Conservation (phyloP, 495 filamentous ascomycete species). For the Aspergillus nidulans region DNA sequence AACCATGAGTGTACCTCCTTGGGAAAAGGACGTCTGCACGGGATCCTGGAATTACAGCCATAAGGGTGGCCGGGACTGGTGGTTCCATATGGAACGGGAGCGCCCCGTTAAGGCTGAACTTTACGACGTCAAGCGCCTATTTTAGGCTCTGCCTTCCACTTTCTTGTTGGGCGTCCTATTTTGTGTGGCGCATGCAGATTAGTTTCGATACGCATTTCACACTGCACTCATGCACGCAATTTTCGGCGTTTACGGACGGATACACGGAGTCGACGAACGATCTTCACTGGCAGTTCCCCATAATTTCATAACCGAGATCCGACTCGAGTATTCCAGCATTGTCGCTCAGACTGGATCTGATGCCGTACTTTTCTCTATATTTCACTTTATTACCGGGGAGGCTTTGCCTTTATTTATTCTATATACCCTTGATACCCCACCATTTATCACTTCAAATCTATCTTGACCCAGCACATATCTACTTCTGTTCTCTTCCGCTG, state of each 20-base stretch:
- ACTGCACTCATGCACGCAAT: conserved; percentile 1
- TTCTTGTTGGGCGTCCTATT: background rate
- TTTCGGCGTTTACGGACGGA: conserved; percentile 16
- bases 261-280: conserved; percentile 3
- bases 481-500: background rate
- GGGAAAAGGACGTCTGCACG: conserved; percentile 45
- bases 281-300: conserved; percentile 5
- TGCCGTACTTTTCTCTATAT: background rate
- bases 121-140: conserved; percentile 36
- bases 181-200: background rate
- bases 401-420: background rate
- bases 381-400: background rate
- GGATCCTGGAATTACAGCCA: conserved; percentile 45
- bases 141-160: conserved; percentile 19
- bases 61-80: conserved; percentile 44
- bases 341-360: conserved; percentile 2
- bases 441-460: background rate
- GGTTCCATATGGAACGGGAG: conserved; percentile 48
- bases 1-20: conserved; percentile 29
- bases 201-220: background rate
- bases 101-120: conserved; percentile 38
- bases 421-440: background rate
- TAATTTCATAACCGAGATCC: background rate
- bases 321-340: background rate
- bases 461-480: background rate